These are phyloP conservation scores for Nakazawaea populi DNA, from an alignment of 805 yeast species.

Conservation along the genomic window DNA sequence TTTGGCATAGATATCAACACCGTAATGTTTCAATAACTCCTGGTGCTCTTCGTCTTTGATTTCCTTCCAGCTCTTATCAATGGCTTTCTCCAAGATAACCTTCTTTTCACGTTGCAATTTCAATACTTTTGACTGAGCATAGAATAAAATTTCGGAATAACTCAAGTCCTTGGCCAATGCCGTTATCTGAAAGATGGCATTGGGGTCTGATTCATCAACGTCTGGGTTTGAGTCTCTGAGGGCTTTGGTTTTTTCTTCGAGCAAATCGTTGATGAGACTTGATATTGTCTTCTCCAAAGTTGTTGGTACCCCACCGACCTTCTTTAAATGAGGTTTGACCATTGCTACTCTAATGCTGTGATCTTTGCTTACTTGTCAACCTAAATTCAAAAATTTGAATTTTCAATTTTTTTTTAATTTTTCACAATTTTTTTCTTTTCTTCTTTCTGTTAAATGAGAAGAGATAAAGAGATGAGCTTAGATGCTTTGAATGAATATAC, in stretches of 20 bases:
- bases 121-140: conserved; percentile 59
- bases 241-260: conserved; percentile 55
- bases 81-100: conserved; percentile 52
- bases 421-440: neutral
- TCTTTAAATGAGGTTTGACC: conserved; percentile 17
- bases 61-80: conserved; percentile 51
- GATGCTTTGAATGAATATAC: neutral
- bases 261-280: conserved; percentile 45
- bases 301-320: conserved; percentile 21
- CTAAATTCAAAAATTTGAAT: no score
- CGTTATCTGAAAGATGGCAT: conserved; percentile 21
- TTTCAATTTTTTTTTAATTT: no score
- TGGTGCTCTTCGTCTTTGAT: conserved; percentile 57
- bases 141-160: conserved; percentile 45
- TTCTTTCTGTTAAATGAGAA: neutral
- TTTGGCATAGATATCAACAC: conserved; percentile 18
- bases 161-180: conserved; percentile 60
- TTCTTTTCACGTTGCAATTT: conserved; percentile 67
- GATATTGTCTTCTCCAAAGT: conserved; percentile 52
- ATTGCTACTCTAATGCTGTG: conserved; percentile 4
- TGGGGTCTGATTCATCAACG: conserved; percentile 29
- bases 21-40: conserved; percentile 36
- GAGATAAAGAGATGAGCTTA: neutral
- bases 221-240: conserved; percentile 25
- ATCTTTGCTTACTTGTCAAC: no score